Base-by-base conservation (phyloP, 192 early-diverging fungal genomes). In the Diversispora epigaea region DNA sequence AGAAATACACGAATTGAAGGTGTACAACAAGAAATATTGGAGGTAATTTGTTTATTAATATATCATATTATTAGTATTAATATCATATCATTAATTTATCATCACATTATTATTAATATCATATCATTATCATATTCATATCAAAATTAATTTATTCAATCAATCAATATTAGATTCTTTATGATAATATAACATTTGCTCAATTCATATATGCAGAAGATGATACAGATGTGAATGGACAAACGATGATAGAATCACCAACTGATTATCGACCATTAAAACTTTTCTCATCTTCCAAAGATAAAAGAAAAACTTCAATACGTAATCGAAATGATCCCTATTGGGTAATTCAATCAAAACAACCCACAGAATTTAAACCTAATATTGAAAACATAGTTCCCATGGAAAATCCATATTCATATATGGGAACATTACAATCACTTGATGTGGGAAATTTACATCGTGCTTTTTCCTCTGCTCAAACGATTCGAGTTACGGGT, bases 1-100 rank as follows among this genome's bases (percentile, higher is more conserved):
- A 80, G 81, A 70, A 89, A 87, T 50, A 89, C 90, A 22, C 87
- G 86, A 68, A 89, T 94, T 62, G 91, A 93, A 45, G 90, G 86
- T 9, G 85, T 85, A 54, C 87, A 89, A 21, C 78, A 83, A 44
- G 91, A 93, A 78, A 84, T 94, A 43, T 78, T 94, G 65, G 91
- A 93, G 78, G 89, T 93, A 71, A 47, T 46, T 46, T 15, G 41
- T 5, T 17, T 10, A 46, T 22, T 11, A 52, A 11, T 14, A 5
- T n/a, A 8, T 49, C 19, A 67, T 47, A 39, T 68, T 0, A 43
- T 39, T 21, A 32, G 12, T 52, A 14, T 19, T 49, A 3, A 6
- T 21, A n/a, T 52, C 17, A 50, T 50, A 46, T 50, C 60, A 17
- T 46, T 62, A n/a, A n/a, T n/a, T n/a, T n/a, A n/a, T n/a, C n/a